Percentiles rank a stretch among this genome's conserved stretches.
These are phyloP conservation scores for Kodamaea laetipori DNA, from an alignment of 805 yeast species.

Conservation along the genomic window DNA sequence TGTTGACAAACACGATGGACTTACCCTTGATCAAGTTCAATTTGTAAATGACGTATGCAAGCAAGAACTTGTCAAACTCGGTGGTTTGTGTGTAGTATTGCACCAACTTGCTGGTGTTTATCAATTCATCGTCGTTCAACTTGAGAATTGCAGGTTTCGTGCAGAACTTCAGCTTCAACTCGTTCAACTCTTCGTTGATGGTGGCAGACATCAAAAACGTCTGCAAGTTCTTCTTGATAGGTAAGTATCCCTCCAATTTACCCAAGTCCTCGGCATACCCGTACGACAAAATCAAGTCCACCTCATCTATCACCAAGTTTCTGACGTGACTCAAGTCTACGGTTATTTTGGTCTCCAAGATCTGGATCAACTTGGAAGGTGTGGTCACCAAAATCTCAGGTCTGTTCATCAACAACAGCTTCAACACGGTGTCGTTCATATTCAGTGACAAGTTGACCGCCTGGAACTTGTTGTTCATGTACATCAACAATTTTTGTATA, in stretches of 20 bases:
- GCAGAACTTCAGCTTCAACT: slow-evolving; percentile 75
- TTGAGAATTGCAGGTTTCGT: slow-evolving; percentile 80
- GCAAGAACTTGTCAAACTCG: slow-evolving; percentile 88
- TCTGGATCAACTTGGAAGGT: slow-evolving; percentile 70
- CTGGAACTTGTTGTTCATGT: slow-evolving; percentile 66
- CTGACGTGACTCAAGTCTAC: slow-evolving; percentile 59
- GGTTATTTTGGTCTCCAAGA: slow-evolving; percentile 42
- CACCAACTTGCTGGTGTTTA: slow-evolving; percentile 57
- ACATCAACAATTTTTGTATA: slow-evolving; percentile 64
- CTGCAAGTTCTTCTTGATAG: slow-evolving; percentile 76
- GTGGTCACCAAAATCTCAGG: slow-evolving; percentile 88
- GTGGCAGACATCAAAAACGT: slow-evolving; percentile 97
- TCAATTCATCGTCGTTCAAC: slow-evolving; percentile 67
- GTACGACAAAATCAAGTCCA: slow-evolving; percentile 83
- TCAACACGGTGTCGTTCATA: slow-evolving; percentile 68
- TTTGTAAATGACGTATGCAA: slow-evolving; percentile 90
- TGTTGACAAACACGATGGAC: slow-evolving; percentile 86
- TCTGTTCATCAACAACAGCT: slow-evolving; percentile 65
- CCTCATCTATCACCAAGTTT: slow-evolving; percentile 89
- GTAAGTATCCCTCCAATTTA: slow-evolving; percentile 62
- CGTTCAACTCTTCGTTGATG: slow-evolving; percentile 79
- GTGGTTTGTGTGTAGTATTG: slow-evolving; percentile 86
- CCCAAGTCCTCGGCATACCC: slow-evolving; percentile 88
- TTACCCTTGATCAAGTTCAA: slow-evolving; percentile 87
- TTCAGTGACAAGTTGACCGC: slow-evolving; percentile 67